Percentiles rank a stretch among this genome's conserved stretches.
phyloP scores from a whole-genome alignment of 176 grass and related monocot genomes.

The Hordeum marinum region DNA sequence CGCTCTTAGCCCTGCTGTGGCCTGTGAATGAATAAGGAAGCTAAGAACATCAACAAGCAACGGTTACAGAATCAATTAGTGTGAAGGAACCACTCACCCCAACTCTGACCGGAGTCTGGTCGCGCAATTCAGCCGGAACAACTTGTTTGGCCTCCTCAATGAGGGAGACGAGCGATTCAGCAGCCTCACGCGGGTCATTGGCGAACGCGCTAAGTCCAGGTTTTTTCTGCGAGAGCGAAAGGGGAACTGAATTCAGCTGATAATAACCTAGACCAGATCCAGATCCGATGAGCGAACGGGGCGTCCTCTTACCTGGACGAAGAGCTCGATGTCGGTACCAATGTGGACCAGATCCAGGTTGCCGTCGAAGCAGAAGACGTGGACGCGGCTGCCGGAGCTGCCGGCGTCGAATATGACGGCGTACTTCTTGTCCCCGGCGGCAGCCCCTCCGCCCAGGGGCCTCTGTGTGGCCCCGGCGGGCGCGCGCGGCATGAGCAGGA shows the following conservation, averaged over 20 bases:
- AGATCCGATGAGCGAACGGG: conserved; percentile 16
- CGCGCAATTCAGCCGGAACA: conserved; percentile 56
- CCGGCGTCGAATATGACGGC: conserved; percentile 93
- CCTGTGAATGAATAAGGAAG: conserved; percentile 38
- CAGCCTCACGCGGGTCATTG: conserved; percentile 53
- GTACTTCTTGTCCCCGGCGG: conserved; percentile 43
- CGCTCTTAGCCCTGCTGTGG: conserved; percentile 75
- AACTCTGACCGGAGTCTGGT: conserved; percentile 83
- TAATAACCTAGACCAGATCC: neutral
- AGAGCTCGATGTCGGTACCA: conserved; percentile 81
- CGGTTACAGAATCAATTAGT: neutral
- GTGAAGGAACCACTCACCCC: conserved; percentile 40
- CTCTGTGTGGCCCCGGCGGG: neutral
- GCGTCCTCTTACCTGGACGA: conserved; percentile 52
- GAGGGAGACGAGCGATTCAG: conserved; percentile 70
- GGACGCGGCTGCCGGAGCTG: conserved; percentile 96
- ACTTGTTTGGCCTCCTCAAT: conserved; percentile 65
- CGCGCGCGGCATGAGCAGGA: conserved; percentile 63
- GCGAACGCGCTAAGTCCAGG: conserved; percentile 66
- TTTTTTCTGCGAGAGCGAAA: conserved; percentile 42
- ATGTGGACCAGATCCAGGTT: conserved; percentile 81
- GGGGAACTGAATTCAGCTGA: neutral
- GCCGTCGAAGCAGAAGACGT: conserved; percentile 88
- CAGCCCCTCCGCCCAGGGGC: neutral
- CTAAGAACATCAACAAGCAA: neutral